Evolutionary conservation across 768 basidiomycete species (phyloP), one percentile per base, ranked within the genome.

Genomic region (Lactarius quietus): DNA sequence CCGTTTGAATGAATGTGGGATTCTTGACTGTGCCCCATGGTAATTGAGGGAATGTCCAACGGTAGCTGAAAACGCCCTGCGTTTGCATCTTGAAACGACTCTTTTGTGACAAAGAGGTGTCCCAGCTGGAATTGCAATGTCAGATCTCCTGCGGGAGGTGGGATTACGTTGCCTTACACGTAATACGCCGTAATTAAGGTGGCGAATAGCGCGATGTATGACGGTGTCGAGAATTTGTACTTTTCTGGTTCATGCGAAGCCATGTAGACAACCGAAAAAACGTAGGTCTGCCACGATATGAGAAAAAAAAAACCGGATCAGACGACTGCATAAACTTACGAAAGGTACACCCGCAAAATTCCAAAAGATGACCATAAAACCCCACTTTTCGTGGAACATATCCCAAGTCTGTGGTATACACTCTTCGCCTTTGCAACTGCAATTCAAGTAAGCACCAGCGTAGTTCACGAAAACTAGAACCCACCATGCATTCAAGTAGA

Each of bases 331-430:
- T 38, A 31, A 61, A 43, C 90, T 68, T 74, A 92, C 91, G 77
- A 95, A 95, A 52, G 92, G 92, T 15, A 94, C 93, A 53, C 94
- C 95, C 3, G 95, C 92, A 70, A 93, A 86, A 74, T 95, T 94
- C 95, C 95, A 97, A 80, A 98, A 98, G 73, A 97, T 97, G 69
- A 98, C 89, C 85, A 98, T 89, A 82, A 95, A 98, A 35, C 95
- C 92, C 92, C 92, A 93, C 83, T 99, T 99, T 74, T 99, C 96
- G 71, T 96, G 93, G 80, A 88, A 97, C 93, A 99, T 99, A 72
- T 98, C 97, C 96, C 97, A 98, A 2, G 94, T 95, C 76, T 96
- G 93, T 7, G 93, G 93, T 67, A 95, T 94, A 72, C 92, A 94
- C 73, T 96, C 94, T 72, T 96, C 95, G 48, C 90, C 95, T 75